phyloP scores from a whole-genome alignment of 2,329 filamentous ascomycete genomes.

The Botryotinia calthae region DNA sequence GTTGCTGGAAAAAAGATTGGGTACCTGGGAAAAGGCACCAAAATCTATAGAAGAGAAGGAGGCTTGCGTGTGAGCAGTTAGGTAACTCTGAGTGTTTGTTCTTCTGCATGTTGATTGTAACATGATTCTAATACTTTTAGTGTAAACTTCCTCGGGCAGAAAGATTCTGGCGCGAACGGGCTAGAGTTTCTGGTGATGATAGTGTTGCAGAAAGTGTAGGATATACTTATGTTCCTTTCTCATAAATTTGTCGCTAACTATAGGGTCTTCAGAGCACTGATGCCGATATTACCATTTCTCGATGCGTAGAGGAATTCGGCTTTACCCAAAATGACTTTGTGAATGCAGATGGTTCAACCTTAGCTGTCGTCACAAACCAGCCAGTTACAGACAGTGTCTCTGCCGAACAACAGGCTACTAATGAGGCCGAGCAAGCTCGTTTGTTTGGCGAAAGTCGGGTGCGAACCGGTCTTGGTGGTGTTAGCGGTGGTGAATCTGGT shows the following conservation, averaged over 20 bases:
- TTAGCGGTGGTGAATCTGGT: neutral
- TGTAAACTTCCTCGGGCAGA: neutral
- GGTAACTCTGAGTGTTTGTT: neutral
- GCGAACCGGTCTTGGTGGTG: neutral
- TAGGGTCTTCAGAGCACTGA: rapidly evolving
- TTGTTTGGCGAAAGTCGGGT: neutral
- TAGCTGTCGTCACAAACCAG: neutral
- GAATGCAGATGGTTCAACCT: rapidly evolving
- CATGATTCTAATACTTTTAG: neutral
- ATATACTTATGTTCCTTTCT: no score
- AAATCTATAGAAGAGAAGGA: neutral
- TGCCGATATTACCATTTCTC: rapidly evolving
- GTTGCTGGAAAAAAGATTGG: neutral
- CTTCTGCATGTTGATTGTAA: neutral
- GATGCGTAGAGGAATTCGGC: rapidly evolving
- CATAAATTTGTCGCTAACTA: neutral
- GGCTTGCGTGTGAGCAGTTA: neutral
- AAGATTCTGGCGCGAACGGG: neutral
- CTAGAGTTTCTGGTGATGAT: neutral
- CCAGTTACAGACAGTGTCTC: rapidly evolving
- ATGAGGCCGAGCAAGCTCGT: neutral
- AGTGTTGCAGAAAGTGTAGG: neutral
- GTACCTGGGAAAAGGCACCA: neutral
- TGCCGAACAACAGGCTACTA: neutral
- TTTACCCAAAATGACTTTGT: neutral